Conservation (phyloP, 495 filamentous ascomycete species). For the Neurospora terricola region DNA sequence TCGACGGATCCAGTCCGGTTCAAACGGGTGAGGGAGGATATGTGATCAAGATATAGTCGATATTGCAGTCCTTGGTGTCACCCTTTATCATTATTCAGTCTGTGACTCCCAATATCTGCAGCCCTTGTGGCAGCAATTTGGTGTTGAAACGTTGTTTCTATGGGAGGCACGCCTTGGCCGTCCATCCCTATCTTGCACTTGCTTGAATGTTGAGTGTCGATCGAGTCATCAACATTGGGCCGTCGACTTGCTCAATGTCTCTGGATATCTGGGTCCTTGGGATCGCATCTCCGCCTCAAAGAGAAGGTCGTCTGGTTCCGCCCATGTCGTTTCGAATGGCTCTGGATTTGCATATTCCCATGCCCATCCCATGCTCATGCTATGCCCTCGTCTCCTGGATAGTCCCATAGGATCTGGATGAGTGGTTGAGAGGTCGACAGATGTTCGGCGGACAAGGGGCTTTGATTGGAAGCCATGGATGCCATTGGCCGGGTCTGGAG, state of each 20-base stretch:
- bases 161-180: background rate
- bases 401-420: constrained; percentile 16
- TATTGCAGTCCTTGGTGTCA: background rate
- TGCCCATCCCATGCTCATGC: background rate
- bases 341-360: background rate
- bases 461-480: constrained; percentile 2
- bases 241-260: background rate
- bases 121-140: background rate
- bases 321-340: background rate
- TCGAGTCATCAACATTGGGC: background rate
- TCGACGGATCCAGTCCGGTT: background rate
- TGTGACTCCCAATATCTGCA: background rate
- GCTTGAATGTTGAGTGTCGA: background rate
- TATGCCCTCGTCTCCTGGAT: constrained; percentile 11
- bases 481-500: constrained; percentile 21
- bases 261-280: background rate
- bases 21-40: background rate
- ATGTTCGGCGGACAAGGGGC: constrained; percentile 4
- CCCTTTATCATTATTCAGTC: background rate
- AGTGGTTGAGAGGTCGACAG: constrained; percentile 17
- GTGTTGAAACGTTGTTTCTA: background rate
- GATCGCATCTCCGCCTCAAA: background rate
- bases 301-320: background rate
- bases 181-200: background rate
- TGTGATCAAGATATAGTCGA: background rate